Evolutionary conservation across 352 stramenopile species (phyloP).

Genomic region (Pythium aristosporum): DNA sequence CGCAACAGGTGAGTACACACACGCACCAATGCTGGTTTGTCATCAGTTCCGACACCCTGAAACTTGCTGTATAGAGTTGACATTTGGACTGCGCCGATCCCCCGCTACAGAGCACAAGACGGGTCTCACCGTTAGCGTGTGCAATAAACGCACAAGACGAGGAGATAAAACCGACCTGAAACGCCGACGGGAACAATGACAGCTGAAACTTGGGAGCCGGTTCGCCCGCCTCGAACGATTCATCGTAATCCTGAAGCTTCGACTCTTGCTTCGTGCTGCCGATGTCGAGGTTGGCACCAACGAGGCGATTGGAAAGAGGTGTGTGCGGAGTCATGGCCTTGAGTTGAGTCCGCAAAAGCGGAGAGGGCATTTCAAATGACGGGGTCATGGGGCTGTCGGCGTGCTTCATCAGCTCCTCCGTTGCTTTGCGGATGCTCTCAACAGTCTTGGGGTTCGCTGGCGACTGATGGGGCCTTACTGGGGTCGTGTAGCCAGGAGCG

Average conservation of each 20-base stretch:
- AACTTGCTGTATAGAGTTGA: conserved; percentile 87
- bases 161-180: conserved; percentile 50
- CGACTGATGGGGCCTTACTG: conserved; percentile 29
- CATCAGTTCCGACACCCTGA: conserved; percentile 46
- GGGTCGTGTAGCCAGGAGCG: conserved; percentile 50
- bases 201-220: conserved; percentile 74
- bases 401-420: conserved; percentile 38
- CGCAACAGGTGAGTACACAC: not conserved
- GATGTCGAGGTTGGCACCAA: conserved; percentile 72
- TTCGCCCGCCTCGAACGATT: conserved; percentile 61
- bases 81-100: conserved; percentile 76
- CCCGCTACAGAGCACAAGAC: conserved; percentile 37
- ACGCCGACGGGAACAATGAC: conserved; percentile 61
- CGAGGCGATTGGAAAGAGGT: conserved; percentile 79
- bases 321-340: conserved; percentile 85
- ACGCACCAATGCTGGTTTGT: conserved; percentile 65
- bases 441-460: conserved; percentile 32
- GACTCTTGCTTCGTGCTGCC: conserved; percentile 70
- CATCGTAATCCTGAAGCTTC: conserved; percentile 65
- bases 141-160: not conserved
- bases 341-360: conserved; percentile 73
- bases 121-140: not conserved
- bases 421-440: conserved; percentile 34
- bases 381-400: conserved; percentile 57
- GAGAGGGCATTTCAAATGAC: conserved; percentile 70